Evolutionary conservation across 106 monocot species (phyloP).

Genomic region (Acanthochlamys bracteata): DNA sequence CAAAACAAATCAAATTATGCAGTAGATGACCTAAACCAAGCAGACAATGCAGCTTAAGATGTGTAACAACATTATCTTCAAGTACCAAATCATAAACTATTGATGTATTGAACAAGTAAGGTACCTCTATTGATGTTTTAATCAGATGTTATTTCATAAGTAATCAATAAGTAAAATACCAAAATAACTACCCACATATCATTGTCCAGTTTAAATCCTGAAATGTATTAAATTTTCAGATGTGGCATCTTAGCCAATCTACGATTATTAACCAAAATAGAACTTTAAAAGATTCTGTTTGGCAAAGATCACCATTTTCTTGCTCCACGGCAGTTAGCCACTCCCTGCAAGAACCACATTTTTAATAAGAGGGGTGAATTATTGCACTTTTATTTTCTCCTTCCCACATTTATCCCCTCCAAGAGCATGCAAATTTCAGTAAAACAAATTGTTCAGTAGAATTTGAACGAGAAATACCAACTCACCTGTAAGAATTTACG

Average conservation of each 20-base stretch:
- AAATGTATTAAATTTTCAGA: conserved; percentile 5
- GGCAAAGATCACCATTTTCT: conserved; percentile 58
- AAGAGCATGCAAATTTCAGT: conserved; percentile 18
- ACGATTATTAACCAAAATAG: conserved; percentile 18
- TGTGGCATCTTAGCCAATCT: conserved; percentile 29
- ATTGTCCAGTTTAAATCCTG: conserved; percentile 21
- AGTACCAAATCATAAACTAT: no score
- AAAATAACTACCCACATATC: background rate
- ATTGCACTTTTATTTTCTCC: conserved; percentile 52
- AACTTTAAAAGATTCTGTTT: conserved; percentile 29
- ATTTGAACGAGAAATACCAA: conserved; percentile 6
- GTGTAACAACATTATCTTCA: no score
- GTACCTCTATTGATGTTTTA: no score
- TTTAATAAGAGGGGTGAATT: conserved; percentile 89
- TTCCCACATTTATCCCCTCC: conserved; percentile 19
- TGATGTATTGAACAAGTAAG: no score
- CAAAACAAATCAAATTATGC: background rate
- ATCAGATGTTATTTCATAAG: no score
- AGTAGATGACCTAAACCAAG: background rate
- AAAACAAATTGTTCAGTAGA: conserved; percentile 6
- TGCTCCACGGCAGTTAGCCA: conserved; percentile 64
- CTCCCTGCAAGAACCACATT: conserved; percentile 96
- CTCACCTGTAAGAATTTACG: conserved; percentile 95
- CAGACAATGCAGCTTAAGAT: no score
- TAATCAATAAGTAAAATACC: no score